Evolutionary conservation across 176 grass and related monocot genomes (phyloP).

Genomic region (Secale cereale): DNA sequence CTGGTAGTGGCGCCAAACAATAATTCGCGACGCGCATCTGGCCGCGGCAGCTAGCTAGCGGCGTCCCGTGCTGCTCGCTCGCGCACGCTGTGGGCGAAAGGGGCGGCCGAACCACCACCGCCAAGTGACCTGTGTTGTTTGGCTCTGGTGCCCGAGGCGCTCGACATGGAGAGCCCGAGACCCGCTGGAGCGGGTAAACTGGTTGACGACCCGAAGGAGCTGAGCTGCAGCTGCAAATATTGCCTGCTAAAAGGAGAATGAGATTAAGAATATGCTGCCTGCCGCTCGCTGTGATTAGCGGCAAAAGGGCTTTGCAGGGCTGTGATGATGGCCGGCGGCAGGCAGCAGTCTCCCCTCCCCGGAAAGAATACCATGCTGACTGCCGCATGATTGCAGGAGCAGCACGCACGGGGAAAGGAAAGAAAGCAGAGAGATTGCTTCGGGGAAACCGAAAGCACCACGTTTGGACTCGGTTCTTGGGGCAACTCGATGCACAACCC

Average conservation of each 20-base stretch:
- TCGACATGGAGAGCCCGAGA: neutral
- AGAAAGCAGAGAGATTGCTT: conserved; percentile 13
- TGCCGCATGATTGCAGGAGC: conserved; percentile 23
- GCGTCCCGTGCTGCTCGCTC: neutral
- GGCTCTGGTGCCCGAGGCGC: neutral
- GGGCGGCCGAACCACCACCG: neutral
- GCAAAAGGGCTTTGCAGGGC: neutral
- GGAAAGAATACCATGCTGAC: conserved; percentile 29
- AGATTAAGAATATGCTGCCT: neutral
- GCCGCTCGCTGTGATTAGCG: neutral
- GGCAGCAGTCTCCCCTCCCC: neutral
- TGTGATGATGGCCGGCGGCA: neutral
- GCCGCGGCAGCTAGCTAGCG: conserved; percentile 22
- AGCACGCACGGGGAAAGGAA: neutral
- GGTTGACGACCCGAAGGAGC: neutral
- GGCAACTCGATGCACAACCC: no score
- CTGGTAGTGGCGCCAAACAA: neutral
- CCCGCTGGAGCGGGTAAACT: neutral
- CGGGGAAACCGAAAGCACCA: neutral
- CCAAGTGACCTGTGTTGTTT: neutral
- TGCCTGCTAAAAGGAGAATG: no score
- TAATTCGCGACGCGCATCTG: neutral
- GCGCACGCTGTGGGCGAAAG: neutral
- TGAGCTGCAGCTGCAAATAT: no score
- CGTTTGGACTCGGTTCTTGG: neutral